Evolutionary conservation across 768 basidiomycete genomes (phyloP), one percentile per base, ranked within the genome.

Genomic region (Mycena rosella): DNA sequence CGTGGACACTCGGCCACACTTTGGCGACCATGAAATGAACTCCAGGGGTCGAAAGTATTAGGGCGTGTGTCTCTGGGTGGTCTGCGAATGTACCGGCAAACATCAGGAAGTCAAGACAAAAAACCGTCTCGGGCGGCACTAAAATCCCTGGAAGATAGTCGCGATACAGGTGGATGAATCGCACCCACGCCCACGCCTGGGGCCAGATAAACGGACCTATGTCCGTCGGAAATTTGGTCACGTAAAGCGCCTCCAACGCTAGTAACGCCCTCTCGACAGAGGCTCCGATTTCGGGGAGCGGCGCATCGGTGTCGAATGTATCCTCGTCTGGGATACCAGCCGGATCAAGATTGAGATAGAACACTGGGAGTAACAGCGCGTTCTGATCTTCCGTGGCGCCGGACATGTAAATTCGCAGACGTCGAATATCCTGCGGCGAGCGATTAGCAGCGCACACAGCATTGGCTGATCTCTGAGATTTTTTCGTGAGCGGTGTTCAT

Each of bases 21-120:
- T 44, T 49, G 3, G 47, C 47, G 17, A 65, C 27, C 48, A 65
- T 58, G 14, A 51, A 57, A 11, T 38, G 9, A 7, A 65, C 11
- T 1, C 40, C 55, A 5, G 63, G 48, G 3, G 55, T 58, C 11
- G 36, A 27, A 24, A 57, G 38, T 22, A 64, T 64, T 34, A 64
- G 55, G 32, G 11, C 9, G 9, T 29, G 38, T 26, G 26, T 51
- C 48, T n/a, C 47, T 2, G 26, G 14, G 40, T 65, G n/a, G 18
- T 58, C 36, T 2, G n/a, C 36, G 13, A 65, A 65, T 5, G 44
- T 22, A 22, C 55, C 55, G 13, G 49, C 47, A 34, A 65, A 65
- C 55, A 65, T 49, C 2, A 58, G 56, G 26, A 65, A 65, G 1
- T 56, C 56, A 17, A 58, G 26, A 13, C 55, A 34, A 24, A 65